These are phyloP conservation scores for Fusarium stilboides DNA, from an alignment of 2,329 filamentous ascomycete species.

Conservation along the genomic window DNA sequence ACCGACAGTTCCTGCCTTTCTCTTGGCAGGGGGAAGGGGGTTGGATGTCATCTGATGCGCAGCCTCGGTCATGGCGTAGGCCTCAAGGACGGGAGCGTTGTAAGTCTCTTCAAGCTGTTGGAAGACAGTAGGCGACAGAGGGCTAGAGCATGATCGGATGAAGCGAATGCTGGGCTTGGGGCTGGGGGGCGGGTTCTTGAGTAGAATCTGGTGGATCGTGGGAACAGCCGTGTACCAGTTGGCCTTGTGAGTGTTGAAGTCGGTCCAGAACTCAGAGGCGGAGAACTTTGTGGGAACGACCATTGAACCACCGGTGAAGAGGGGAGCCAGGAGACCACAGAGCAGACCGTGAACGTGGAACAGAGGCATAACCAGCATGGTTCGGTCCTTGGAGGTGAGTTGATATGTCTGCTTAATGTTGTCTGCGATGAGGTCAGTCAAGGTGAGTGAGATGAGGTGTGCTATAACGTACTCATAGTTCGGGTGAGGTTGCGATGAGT, in stretches of 20 bases:
- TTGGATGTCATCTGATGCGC: constrained; percentile 89
- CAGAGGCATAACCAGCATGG: constrained; percentile 90
- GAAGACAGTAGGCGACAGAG: constrained; percentile 85
- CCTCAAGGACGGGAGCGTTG: constrained; percentile 86
- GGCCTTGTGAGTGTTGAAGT: constrained; percentile 80
- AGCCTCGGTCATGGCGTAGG: constrained; percentile 94
- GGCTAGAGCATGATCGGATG: constrained; percentile 89
- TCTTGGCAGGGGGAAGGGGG: constrained; percentile 77
- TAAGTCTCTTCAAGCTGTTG: constrained; percentile 83
- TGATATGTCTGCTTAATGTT: constrained; percentile 87
- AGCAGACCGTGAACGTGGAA: constrained; percentile 94
- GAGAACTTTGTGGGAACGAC: constrained; percentile 86
- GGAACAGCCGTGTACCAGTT: constrained; percentile 97
- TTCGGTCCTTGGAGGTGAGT: constrained; percentile 79
- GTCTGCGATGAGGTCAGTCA: constrained; percentile 56
- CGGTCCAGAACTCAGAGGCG: constrained; percentile 84
- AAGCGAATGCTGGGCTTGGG: constrained; percentile 84
- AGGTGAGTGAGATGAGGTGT: constrained; percentile 43
- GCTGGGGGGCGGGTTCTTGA: constrained; percentile 78
- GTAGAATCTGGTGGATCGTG: constrained; percentile 90
- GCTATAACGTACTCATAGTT: constrained; percentile 75
- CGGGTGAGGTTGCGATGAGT: constrained; percentile 85
- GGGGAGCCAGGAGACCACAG: constrained; percentile 83
- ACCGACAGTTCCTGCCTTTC: constrained; percentile 86
- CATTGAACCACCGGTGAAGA: constrained; percentile 83